These are phyloP conservation scores for Ophiostoma australiae DNA, from an alignment of 2,329 filamentous ascomycete species.

Conservation along the genomic window DNA sequence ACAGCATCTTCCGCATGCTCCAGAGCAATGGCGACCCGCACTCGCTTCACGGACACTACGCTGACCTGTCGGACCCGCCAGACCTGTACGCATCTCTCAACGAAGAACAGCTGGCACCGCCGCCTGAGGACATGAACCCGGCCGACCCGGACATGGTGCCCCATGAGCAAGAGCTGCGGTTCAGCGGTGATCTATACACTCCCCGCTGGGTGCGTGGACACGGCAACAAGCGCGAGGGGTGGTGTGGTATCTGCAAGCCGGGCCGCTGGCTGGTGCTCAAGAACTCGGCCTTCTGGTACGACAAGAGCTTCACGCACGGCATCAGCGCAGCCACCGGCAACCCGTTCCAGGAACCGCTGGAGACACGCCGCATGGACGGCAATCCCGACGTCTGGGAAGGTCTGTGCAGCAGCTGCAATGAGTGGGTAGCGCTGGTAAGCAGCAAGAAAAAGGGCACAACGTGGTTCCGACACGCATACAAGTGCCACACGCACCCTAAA, in stretches of 20 bases:
- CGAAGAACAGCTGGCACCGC: constrained; percentile 68
- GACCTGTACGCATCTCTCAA: constrained; percentile 71
- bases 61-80: constrained; percentile 68
- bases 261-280: constrained; percentile 82
- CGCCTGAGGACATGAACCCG: constrained; percentile 76
- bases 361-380: constrained; percentile 70
- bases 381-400: constrained; percentile 80
- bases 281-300: constrained; percentile 90
- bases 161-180: constrained; percentile 73
- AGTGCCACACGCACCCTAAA: constrained; percentile 70
- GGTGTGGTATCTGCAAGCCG: constrained; percentile 84
- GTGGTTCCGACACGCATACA: constrained; percentile 86
- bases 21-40: constrained; percentile 70
- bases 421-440: constrained; percentile 76
- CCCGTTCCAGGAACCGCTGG: constrained; percentile 70
- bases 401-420: constrained; percentile 70
- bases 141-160: constrained; percentile 69
- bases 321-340: constrained; percentile 77
- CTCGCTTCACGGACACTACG: constrained; percentile 63
- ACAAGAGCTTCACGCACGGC: constrained; percentile 84
- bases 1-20: constrained; percentile 67
- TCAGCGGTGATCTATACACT: constrained; percentile 76
- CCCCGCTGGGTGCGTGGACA: constrained; percentile 79
- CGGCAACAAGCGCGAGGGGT: constrained; percentile 81
- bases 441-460: constrained; percentile 91